Evolutionary conservation across 331 rosid species (phyloP).

Genomic region (Telfairia occidentalis): DNA sequence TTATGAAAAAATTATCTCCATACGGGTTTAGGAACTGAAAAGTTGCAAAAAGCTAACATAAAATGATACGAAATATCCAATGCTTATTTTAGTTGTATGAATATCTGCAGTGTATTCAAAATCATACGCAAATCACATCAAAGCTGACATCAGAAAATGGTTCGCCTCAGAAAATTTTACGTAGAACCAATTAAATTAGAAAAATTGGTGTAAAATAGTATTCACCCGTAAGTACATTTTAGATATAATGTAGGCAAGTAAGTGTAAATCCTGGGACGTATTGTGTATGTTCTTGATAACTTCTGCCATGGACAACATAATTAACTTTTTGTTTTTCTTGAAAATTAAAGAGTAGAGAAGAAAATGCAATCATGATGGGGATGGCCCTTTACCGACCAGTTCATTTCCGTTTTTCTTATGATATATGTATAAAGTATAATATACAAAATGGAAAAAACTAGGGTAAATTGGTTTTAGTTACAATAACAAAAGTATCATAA

Average conservation of each 20-base stretch:
- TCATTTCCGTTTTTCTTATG: not conserved
- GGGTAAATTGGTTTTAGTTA: not conserved
- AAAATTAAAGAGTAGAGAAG: not conserved
- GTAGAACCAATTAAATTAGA: not conserved
- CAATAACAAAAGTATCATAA: not conserved
- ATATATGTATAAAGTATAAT: not conserved
- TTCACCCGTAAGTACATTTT: not conserved
- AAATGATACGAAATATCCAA: not conserved
- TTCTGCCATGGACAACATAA: not conserved
- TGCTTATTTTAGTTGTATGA: not conserved
- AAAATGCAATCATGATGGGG: not conserved
- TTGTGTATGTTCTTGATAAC: not conserved
- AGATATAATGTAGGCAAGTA: not conserved
- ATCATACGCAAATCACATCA: not conserved
- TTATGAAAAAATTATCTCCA: not conserved
- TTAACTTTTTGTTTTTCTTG: not conserved
- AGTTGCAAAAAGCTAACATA: not conserved
- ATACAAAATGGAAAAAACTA: not conserved
- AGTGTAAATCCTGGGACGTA: not conserved
- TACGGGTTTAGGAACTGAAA: not conserved
- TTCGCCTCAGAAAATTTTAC: not conserved
- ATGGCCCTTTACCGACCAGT: not conserved
- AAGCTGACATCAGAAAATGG: not conserved
- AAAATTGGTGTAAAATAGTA: not conserved
- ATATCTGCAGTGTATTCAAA: not conserved